phyloP scores from a whole-genome alignment of 2,329 filamentous ascomycete species.

The Clonostachys solani region DNA sequence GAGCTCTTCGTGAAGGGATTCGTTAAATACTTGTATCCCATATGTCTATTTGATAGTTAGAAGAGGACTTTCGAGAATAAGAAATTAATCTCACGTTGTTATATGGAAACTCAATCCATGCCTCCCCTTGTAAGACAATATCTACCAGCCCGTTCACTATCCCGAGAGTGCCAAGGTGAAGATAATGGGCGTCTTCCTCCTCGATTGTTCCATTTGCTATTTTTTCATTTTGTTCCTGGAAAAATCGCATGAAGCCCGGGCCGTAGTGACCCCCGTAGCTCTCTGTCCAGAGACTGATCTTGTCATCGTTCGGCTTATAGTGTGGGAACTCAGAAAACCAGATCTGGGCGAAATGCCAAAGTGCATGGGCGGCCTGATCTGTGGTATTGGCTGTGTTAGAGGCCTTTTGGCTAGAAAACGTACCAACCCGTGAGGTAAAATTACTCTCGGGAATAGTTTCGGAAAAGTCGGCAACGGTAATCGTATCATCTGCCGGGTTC shows the following conservation, averaged over 20 bases:
- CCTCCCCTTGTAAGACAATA: conserved; percentile 52
- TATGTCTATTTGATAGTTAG: conserved; percentile 31
- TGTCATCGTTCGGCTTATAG: conserved; percentile 47
- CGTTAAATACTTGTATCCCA: conserved; percentile 51
- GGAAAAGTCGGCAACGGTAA: conserved; percentile 28
- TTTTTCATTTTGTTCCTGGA: conserved; percentile 59
- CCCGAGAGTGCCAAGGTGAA: conserved; percentile 56
- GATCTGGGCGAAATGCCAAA: conserved; percentile 62
- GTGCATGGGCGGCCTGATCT: conserved; percentile 46
- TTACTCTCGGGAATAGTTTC: conserved; percentile 28
- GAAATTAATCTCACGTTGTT: conserved; percentile 45
- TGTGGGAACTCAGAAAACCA: conserved; percentile 55
- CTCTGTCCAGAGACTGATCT: conserved; percentile 63
- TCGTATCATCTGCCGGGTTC: conserved; percentile 20
- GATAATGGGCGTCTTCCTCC: conserved; percentile 38
- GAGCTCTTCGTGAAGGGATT: conserved; percentile 25
- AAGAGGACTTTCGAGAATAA: background rate
- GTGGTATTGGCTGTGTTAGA: conserved; percentile 42
- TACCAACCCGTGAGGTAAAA: conserved; percentile 26
- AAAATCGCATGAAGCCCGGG: conserved; percentile 54
- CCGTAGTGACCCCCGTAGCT: conserved; percentile 69
- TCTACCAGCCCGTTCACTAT: conserved; percentile 71
- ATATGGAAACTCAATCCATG: conserved; percentile 50
- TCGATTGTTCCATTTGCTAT: conserved; percentile 18
- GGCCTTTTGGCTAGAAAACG: conserved; percentile 20